Percentiles rank a stretch among this genome's conserved stretches.
These are phyloP conservation scores for Brassica nigra DNA, from an alignment of 345 rosid species.

Conservation along the genomic window DNA sequence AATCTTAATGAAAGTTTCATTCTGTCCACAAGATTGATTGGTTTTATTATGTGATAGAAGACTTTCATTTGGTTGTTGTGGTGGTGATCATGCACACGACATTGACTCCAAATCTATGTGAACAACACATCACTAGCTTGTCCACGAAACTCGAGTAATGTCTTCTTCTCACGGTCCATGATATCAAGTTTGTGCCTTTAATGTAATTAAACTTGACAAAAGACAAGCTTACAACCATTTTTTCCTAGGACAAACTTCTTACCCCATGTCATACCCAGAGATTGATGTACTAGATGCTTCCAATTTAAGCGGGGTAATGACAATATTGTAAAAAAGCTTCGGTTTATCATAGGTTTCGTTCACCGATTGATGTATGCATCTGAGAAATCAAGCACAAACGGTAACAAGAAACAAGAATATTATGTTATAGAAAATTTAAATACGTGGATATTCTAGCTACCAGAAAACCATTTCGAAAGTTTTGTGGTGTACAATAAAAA, in stretches of 20 bases:
- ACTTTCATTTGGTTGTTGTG: not conserved
- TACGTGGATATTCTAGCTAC: not conserved
- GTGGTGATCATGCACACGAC: slow-evolving; percentile 10
- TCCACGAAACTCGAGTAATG: not conserved
- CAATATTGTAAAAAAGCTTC: not conserved
- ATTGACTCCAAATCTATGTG: slow-evolving; percentile 31
- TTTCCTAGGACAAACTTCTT: slow-evolving; percentile 21
- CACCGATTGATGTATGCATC: slow-evolving; percentile 17
- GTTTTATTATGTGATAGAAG: not conserved
- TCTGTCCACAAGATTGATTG: not conserved
- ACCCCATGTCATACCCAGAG: slow-evolving; percentile 15
- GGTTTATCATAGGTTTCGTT: slow-evolving; percentile 17
- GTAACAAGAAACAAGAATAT: not conserved
- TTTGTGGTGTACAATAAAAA: not conserved
- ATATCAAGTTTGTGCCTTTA: not conserved
- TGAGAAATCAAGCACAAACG: slow-evolving; percentile 20
- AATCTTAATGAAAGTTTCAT: not conserved
- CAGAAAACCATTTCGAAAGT: no score
- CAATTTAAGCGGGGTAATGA: slow-evolving; percentile 23
- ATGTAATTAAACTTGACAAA: slow-evolving; percentile 28
- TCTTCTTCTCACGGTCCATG: slow-evolving; percentile 33
- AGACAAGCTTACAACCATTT: slow-evolving; percentile 1
- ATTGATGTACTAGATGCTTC: slow-evolving; percentile 22
- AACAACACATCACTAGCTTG: slow-evolving; percentile 25
- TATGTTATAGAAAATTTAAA: not conserved